Evolutionary conservation across 1,139 yeast species (phyloP).

Genomic region (Suhomyces atakaporum): DNA sequence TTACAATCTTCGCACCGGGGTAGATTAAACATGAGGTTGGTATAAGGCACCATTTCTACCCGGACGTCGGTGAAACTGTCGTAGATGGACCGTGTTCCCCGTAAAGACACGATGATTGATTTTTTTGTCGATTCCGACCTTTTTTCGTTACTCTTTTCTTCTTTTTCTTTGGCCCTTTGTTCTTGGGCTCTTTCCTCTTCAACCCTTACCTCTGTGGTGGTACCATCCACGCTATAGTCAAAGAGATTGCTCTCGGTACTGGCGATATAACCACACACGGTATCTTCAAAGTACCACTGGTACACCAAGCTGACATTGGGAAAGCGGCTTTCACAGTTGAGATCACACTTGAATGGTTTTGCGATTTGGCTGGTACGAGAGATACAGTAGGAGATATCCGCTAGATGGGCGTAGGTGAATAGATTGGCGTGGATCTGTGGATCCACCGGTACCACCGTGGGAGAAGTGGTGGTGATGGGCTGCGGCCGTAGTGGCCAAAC

Average conservation of each 20-base stretch:
- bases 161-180: no score
- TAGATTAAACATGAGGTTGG: constrained; percentile 26
- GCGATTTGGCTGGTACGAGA: constrained; percentile 35
- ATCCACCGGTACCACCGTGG: constrained; percentile 19
- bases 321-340: constrained; percentile 40
- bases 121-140: constrained; percentile 19
- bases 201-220: no score
- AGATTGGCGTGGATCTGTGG: constrained; percentile 29
- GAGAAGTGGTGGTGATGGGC: not conserved
- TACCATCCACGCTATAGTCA: not conserved
- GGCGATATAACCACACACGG: constrained; percentile 45
- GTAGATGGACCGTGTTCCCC: constrained; percentile 52
- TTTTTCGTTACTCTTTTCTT: constrained; percentile 13
- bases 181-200: no score
- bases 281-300: constrained; percentile 50
- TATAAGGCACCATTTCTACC: constrained; percentile 39
- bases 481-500: constrained; percentile 2
- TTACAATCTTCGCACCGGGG: constrained; percentile 41
- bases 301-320: constrained; percentile 44
- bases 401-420: constrained; percentile 47
- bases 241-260: constrained; percentile 33
- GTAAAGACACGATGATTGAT: constrained; percentile 41
- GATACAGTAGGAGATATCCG: constrained; percentile 53
- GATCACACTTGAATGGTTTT: constrained; percentile 49
- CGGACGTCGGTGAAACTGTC: constrained; percentile 50